Base-by-base conservation (phyloP, 768 basidiomycete species). In the Tricholoma saponaceum region DNA sequence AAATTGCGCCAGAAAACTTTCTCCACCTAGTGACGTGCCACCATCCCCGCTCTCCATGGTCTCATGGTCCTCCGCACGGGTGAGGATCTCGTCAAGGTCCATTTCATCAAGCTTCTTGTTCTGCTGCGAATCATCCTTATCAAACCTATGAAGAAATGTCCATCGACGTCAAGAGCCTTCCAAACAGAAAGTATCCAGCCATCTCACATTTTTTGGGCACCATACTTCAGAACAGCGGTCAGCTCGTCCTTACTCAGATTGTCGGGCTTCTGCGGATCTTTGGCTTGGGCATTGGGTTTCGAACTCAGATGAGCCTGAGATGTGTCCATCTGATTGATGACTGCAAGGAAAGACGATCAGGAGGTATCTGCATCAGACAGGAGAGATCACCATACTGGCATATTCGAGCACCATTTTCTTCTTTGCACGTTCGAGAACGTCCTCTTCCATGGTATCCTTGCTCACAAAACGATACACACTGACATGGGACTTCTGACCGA, bases 291-390 rank as follows among this genome's bases (percentile, higher is more conserved):
- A 28, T 70, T 73, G 18, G 82, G 80, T 66, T 93, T 94, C 56
- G 90, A 88, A 68, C 92, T 88, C 54, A 99, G 85, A 73, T 98
- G 92, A 43, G 92, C 92, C 62, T 98, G 97, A 41, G 95, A 95
- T 22, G 97, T 99, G 75, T 99, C 97, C 91, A 98, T 97, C 75
- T 98, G 96, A 74, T 98, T 97, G 79, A 99, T 98, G 77, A 99
- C 95, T 97, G 70, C 49, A 32, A 28, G 22, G 52, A 39, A 18
- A 46, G 25, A 32, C 65, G 44, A 66, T 68, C 32, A 50, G 28
- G 18, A 55, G 25, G 55, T 9, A 25, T 43, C 20, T 12, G 3
- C 25, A 7, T 32, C 13, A 46, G 28, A 25, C 25, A 20, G 30
- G 18, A 30, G 22, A 44, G 55, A 54, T 58, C 52, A 90, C 25